A percentile compares a stretch with the other conserved stretches of the same genome.
These are phyloP conservation scores for Discostella pseudostelligera DNA, from an alignment of 108 stramenopile species.

Conservation along the genomic window DNA sequence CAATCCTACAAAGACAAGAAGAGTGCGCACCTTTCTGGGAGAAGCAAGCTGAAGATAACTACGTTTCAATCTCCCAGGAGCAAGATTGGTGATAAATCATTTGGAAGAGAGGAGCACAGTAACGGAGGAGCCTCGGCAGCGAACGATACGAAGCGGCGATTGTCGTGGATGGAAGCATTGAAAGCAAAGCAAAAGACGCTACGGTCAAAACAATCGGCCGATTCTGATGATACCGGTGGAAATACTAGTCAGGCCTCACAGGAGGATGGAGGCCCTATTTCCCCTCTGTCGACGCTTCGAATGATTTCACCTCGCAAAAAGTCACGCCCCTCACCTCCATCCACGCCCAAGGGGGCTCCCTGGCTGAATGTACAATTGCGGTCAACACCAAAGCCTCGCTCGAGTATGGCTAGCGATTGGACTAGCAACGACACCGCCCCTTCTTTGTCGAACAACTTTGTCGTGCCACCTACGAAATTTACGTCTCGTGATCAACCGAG, in stretches of 20 bases:
- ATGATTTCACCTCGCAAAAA: slow-evolving; percentile 29
- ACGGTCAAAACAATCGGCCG: slow-evolving; percentile 16
- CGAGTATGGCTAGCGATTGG: background rate
- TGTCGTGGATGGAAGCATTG: slow-evolving; percentile 37
- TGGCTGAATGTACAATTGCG: slow-evolving; percentile 43
- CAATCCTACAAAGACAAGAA: slow-evolving; percentile 1
- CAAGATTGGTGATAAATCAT: background rate
- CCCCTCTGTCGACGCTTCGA: background rate
- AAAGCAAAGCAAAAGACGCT: slow-evolving; percentile 36
- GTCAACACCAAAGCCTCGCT: slow-evolving; percentile 23
- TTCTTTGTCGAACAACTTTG: background rate
- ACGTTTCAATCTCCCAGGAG: background rate
- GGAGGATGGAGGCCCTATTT: background rate
- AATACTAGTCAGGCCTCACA: background rate
- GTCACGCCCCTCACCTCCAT: slow-evolving; percentile 20
- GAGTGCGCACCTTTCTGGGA: background rate
- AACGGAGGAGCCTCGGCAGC: background rate
- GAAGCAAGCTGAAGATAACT: background rate
- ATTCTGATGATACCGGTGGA: background rate
- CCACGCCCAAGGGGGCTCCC: slow-evolving; percentile 19
- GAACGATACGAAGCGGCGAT: slow-evolving; percentile 7
- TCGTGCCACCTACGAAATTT: background rate
- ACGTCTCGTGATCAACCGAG: background rate
- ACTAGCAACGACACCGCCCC: background rate
- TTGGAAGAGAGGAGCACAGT: background rate